Base-by-base conservation (phyloP, 1,284 basidiomycete species). In the Agaricales sp. region DNA sequence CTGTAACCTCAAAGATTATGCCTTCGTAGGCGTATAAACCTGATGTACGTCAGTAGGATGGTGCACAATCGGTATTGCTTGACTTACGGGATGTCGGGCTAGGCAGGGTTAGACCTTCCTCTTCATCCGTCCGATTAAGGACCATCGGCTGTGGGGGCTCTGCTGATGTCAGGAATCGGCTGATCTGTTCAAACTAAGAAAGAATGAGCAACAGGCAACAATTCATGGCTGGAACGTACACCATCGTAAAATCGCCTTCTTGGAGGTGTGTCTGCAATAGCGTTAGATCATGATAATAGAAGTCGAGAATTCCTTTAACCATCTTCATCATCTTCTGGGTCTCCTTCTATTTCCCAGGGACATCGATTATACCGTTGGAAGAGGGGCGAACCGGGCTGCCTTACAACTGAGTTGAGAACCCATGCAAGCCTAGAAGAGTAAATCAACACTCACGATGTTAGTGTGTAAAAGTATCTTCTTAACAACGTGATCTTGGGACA, bases 351-450 rank as follows among this genome's bases (percentile, higher is more conserved):
- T 57, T 84, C 78, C 91, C 91, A 94, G 30, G 84, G 86, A 64
- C 91, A 93, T 16, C 90, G 81, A 58, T 92, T 88, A 59, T 92
- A 91, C 18, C 83, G 75, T 61, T 93, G 91, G 60, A 94, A 94
- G 37, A 90, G 65, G 0, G 90, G 83, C 1, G 90, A 84, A 2
- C 91, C 91, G 23, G 88, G 87, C 91, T 93, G 55, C 14, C 35
- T 26, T 41, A 22, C 20, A 22, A 22, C 23, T 8, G 30, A 8
- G 20, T 49, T 30, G 30, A 21, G n/a, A n/a, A n/a, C 48, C 12
- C 6, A 49, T 37, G 46, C 3, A n/a, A 4, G 48, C 48, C 3
- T 52, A 41, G 13, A 22, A 22, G n/a, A 49, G 49, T 35, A 35
- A 14, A 43, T 63, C n/a, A n/a, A n/a, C n/a, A n/a, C 85, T 61